Percentiles rank a stretch among this genome's conserved stretches.
Evolutionary conservation across 2,329 filamentous ascomycete species (phyloP).

Genomic region (Trichoderma asperellum): DNA sequence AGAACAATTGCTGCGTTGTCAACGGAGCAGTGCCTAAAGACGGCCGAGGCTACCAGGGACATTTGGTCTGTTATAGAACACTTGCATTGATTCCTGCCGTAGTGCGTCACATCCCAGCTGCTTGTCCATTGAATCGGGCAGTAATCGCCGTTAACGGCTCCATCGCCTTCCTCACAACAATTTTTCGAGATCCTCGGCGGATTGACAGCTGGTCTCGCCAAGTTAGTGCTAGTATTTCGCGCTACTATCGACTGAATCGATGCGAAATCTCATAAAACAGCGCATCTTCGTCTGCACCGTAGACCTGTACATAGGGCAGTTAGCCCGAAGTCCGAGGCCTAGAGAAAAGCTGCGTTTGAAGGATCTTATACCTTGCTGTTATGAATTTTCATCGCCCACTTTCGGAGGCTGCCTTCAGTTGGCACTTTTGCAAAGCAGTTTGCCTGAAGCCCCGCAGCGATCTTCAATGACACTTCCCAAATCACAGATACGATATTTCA

Average conservation of each 20-base stretch:
- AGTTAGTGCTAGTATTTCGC: neutral
- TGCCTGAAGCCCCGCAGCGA: neutral
- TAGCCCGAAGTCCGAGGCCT: neutral
- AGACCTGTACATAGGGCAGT: neutral
- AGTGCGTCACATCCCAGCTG: neutral
- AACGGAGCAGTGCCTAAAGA: neutral
- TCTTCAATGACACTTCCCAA: neutral
- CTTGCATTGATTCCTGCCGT: slow-evolving; percentile 5
- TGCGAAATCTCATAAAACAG: neutral
- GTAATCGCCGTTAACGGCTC: neutral
- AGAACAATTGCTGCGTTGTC: neutral
- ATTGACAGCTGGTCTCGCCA: neutral
- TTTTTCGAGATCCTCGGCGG: neutral
- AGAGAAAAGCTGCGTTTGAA: neutral
- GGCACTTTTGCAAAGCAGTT: neutral
- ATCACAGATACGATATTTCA: neutral
- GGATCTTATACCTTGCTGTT: neutral
- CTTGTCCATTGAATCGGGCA: neutral
- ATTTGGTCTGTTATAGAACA: neutral
- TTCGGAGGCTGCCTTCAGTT: neutral
- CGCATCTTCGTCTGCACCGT: neutral
- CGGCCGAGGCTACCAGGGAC: neutral
- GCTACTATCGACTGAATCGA: neutral
- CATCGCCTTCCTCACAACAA: neutral
- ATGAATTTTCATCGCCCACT: neutral